phyloP scores from a whole-genome alignment of 768 basidiomycete genomes.

The Filobasidium floriforme region DNA sequence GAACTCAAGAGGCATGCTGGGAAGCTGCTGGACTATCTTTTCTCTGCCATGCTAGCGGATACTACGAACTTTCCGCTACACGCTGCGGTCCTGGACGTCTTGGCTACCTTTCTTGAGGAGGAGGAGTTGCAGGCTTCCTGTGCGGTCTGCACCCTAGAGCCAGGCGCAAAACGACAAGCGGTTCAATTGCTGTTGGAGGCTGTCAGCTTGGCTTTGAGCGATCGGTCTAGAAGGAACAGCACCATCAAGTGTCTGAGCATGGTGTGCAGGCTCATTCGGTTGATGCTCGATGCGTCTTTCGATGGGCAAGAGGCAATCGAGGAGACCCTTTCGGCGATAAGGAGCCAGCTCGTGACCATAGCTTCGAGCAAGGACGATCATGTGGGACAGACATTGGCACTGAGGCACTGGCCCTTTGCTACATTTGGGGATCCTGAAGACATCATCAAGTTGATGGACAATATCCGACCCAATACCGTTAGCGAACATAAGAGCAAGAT shows the following conservation, averaged over 20 bases:
- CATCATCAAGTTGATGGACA: neutral
- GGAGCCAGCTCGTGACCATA: neutral
- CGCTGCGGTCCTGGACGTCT: neutral
- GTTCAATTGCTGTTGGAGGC: neutral
- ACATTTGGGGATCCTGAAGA: neutral
- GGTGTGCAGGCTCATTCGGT: neutral
- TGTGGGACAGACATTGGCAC: neutral
- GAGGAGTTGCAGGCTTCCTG: neutral
- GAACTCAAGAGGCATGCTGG: neutral
- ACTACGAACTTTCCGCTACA: neutral
- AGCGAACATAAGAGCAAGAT: neutral
- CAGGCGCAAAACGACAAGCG: neutral
- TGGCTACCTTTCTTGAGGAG: neutral
- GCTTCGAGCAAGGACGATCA: neutral
- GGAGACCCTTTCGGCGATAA: neutral
- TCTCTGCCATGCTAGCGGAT: neutral
- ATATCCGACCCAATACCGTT: neutral
- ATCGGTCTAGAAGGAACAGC: neutral
- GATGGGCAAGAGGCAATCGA: too few relatives aligned
- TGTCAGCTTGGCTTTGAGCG: neutral
- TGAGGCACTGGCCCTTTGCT: conserved; percentile 4
- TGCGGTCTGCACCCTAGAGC: neutral
- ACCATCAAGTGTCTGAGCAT: neutral
- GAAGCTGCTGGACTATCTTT: neutral
- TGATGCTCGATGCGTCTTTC: too few relatives aligned